Conservation (phyloP, 2,329 filamentous ascomycete genomes). For the Calonectria henricotiae region DNA sequence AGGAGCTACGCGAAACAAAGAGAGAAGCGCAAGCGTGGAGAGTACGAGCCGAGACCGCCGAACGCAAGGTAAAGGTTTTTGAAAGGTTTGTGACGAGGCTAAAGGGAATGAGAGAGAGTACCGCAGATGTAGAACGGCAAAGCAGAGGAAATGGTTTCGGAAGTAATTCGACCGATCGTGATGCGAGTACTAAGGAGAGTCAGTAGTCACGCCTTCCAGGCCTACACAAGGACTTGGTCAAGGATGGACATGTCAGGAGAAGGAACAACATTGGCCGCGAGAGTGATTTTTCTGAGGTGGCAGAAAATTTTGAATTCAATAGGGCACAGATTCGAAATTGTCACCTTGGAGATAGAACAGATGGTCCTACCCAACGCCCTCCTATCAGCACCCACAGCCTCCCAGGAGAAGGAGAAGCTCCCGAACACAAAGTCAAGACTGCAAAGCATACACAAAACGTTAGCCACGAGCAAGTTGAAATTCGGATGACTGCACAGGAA, state of each 20-base stretch:
- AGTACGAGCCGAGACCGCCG: constrained; percentile 70
- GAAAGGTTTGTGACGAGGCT: constrained; percentile 62
- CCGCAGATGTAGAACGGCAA: constrained; percentile 23
- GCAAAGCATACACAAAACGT: constrained; percentile 31
- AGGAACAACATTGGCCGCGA: constrained; percentile 11
- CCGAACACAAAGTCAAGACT: not conserved
- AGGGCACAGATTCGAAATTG: constrained; percentile 52
- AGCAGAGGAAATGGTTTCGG: not conserved
- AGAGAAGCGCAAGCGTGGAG: constrained; percentile 65
- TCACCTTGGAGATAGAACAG: constrained; percentile 43
- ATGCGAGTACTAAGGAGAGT: not conserved
- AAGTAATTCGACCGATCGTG: not conserved
- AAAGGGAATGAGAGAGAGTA: constrained; percentile 53
- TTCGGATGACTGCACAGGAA: constrained; percentile 56
- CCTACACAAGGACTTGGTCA: constrained; percentile 26
- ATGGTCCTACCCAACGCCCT: constrained; percentile 37
- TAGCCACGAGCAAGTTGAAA: constrained; percentile 48
- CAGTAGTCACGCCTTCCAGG: not conserved
- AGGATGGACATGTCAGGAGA: not conserved
- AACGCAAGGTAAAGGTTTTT: constrained; percentile 67
- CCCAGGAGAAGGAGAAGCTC: not conserved
- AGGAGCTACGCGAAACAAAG: constrained; percentile 63
- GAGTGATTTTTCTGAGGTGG: constrained; percentile 47
- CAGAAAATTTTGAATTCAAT: constrained; percentile 51
- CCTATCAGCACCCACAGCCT: not conserved